Conservation (phyloP, 108 stramenopile genomes). For the Pseudonitzschia delicatissima region DNA sequence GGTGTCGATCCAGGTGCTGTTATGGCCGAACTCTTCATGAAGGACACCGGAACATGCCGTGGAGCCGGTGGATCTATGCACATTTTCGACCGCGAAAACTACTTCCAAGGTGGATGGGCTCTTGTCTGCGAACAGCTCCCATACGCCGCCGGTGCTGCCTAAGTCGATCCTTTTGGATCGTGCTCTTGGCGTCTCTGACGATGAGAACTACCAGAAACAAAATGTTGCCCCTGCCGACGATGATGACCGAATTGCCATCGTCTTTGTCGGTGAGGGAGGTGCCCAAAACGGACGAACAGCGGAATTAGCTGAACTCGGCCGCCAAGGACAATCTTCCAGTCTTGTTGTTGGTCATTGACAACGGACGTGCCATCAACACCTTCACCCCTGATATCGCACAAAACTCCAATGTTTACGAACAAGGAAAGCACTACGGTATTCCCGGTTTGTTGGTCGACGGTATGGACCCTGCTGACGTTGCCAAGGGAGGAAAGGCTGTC, state of each 20-base stretch:
- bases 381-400: conserved; percentile 95
- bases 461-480: conserved; percentile 86
- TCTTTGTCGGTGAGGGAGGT: conserved; percentile 96
- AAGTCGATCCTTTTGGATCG: conserved; percentile 94
- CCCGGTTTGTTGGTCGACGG: conserved; percentile 94
- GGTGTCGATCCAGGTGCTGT: conserved; percentile 87
- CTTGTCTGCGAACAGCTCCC: conserved; percentile 96
- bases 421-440: conserved; percentile 95
- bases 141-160: conserved; percentile 95
- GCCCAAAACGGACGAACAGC: conserved; percentile 96
- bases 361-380: conserved; percentile 98
- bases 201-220: conserved; percentile 67
- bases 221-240: conserved; percentile 78
- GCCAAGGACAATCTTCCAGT: conserved; percentile 96
- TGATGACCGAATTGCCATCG: conserved; percentile 90
- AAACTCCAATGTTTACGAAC: conserved; percentile 89
- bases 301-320: conserved; percentile 93
- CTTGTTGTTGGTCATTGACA: conserved; percentile 93
- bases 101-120: conserved; percentile 98
- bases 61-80: conserved; percentile 99
- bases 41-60: conserved; percentile 96
- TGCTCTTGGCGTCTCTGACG: conserved; percentile 80
- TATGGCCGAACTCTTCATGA: conserved; percentile 98
- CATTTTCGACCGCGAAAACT: conserved; percentile 91
- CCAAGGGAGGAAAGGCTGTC: conserved; percentile 94